Evolutionary conservation across 441 rosid species (phyloP).

Genomic region (Erodium chrysanthum): DNA sequence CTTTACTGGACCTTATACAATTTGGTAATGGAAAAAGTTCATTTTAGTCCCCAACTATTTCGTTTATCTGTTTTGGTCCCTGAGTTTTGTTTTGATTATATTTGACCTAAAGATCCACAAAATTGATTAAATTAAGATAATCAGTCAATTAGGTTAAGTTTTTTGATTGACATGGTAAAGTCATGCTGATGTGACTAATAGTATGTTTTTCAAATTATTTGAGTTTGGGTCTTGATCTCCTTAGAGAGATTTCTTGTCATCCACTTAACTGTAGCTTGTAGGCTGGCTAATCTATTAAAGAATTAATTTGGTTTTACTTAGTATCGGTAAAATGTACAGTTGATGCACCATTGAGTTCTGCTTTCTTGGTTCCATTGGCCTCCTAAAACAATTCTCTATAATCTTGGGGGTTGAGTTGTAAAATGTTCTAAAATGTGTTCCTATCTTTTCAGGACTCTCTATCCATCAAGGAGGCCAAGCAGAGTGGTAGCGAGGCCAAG

Average conservation of each 20-base stretch:
- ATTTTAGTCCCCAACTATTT: too few relatives aligned
- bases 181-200: neutral
- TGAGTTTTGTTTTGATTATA: too few relatives aligned
- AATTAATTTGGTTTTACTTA: neutral
- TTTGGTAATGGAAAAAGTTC: too few relatives aligned
- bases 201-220: neutral
- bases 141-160: too few relatives aligned
- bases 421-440: constrained; percentile 14
- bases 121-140: too few relatives aligned
- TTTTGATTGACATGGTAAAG: too few relatives aligned
- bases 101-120: too few relatives aligned
- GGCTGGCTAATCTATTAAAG: neutral
- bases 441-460: constrained; percentile 33
- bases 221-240: neutral
- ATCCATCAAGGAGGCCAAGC: constrained; percentile 25
- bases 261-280: neutral
- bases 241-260: neutral
- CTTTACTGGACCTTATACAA: neutral
- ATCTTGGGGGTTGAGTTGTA: neutral
- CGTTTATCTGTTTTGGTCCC: too few relatives aligned
- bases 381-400: too few relatives aligned
- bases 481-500: constrained; percentile 28
- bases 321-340: neutral
- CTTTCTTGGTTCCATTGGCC: too few relatives aligned
- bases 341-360: too few relatives aligned